phyloP scores from a whole-genome alignment of 2,329 filamentous ascomycete genomes.

The Xylaria sp. region DNA sequence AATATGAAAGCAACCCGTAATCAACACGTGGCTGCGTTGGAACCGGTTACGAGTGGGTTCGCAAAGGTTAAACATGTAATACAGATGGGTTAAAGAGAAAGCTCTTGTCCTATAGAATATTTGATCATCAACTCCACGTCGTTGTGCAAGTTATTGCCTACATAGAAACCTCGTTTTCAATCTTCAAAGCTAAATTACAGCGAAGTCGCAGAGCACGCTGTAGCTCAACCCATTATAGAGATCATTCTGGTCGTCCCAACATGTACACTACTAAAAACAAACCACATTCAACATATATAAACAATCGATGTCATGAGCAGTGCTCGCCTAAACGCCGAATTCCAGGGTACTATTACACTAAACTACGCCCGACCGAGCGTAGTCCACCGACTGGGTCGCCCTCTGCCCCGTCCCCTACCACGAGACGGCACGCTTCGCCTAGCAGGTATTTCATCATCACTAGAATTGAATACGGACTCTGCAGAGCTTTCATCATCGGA shows the following conservation, averaged over 20 bases:
- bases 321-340: conserved; percentile 1
- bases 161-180: background rate
- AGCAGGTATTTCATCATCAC: conserved; percentile 38
- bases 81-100: background rate
- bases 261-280: background rate
- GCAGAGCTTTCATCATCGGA: conserved; percentile 39
- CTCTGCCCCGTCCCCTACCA: conserved; percentile 49
- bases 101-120: no score
- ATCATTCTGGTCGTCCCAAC: background rate
- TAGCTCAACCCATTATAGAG: background rate
- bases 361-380: conserved; percentile 55
- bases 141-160: background rate
- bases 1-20: no score
- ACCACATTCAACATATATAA: background rate
- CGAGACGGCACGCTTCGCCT: conserved; percentile 54
- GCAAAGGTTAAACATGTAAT: no score
- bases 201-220: background rate
- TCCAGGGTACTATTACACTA: conserved; percentile 24
- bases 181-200: background rate
- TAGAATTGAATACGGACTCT: conserved; percentile 36
- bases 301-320: no score
- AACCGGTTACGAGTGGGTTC: no score
- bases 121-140: background rate
- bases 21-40: no score
- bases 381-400: conserved; percentile 32